Evolutionary conservation across 345 rosid genomes (phyloP).

Genomic region (Crucihimalaya himalaica): DNA sequence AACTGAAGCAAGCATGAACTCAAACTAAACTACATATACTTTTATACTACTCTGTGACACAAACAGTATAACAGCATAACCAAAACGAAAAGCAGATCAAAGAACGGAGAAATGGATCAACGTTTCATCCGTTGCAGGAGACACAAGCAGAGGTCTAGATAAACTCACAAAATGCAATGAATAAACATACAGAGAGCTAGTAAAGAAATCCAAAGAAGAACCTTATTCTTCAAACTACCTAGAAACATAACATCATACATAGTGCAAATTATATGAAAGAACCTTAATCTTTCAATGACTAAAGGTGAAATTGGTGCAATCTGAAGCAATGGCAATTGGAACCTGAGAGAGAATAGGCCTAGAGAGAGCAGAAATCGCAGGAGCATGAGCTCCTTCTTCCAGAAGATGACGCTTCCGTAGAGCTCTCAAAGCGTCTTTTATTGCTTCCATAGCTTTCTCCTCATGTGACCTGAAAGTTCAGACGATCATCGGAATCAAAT

Average conservation of each 20-base stretch:
- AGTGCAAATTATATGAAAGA: not conserved
- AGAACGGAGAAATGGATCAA: not conserved
- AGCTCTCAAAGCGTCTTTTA: conserved; percentile 82
- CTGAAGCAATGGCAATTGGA: conserved; percentile 20
- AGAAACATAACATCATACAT: not conserved
- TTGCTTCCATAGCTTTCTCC: conserved; percentile 62
- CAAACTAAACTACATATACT: not conserved
- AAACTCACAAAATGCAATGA: not conserved
- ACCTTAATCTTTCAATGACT: not conserved
- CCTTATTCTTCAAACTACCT: not conserved
- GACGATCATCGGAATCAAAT: conserved; percentile 2
- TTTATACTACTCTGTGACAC: not conserved
- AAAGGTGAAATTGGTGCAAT: not conserved
- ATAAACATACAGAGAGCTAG: not conserved
- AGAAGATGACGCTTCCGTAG: conserved; percentile 78
- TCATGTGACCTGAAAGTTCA: conserved; percentile 54
- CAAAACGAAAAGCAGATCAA: not conserved
- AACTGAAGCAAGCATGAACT: not conserved
- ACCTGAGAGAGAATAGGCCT: conserved; percentile 85
- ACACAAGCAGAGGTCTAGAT: not conserved
- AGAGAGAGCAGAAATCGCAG: conserved; percentile 79
- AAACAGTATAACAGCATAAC: not conserved
- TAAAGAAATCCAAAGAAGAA: not conserved
- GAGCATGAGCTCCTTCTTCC: conserved; percentile 93
- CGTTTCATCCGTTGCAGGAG: not conserved